phyloP scores from a whole-genome alignment of 768 basidiomycete genomes.

The Boletus sp. region DNA sequence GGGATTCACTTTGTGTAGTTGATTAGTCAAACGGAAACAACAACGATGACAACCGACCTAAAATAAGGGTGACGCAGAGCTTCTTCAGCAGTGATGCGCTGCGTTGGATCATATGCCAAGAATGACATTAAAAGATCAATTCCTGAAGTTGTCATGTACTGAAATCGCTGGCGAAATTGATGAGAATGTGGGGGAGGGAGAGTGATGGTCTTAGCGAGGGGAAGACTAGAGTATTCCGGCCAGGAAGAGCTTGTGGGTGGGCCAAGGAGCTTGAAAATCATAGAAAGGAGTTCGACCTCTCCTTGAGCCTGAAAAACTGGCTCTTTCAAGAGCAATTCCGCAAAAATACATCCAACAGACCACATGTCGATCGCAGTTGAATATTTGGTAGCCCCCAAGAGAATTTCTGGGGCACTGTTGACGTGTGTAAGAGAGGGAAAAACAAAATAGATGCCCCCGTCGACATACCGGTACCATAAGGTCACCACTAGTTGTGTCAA shows the following conservation, averaged over 20 bases:
- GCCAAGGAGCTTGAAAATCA: slow-evolving; percentile 94
- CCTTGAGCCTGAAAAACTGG: slow-evolving; percentile 97
- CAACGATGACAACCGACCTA: slow-evolving; percentile 42
- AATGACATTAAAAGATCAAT: slow-evolving; percentile 79
- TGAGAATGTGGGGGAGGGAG: slow-evolving; percentile 71
- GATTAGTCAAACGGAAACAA: slow-evolving; percentile 1
- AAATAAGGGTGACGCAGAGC: slow-evolving; percentile 92
- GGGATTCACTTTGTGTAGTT: slow-evolving; percentile 66
- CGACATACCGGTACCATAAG: slow-evolving; percentile 90
- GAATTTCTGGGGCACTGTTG: slow-evolving; percentile 86
- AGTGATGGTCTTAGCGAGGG: slow-evolving; percentile 74
- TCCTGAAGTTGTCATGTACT: slow-evolving; percentile 77
- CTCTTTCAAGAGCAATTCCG: slow-evolving; percentile 90
- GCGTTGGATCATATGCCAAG: slow-evolving; percentile 85
- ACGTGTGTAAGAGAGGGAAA: slow-evolving; percentile 10
- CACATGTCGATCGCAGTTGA: slow-evolving; percentile 97
- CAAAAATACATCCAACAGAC: slow-evolving; percentile 99
- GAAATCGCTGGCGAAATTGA: slow-evolving; percentile 83
- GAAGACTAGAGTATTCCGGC: slow-evolving; percentile 80
- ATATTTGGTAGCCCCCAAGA: slow-evolving; percentile 90
- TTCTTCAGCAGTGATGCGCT: slow-evolving; percentile 84
- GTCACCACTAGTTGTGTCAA: slow-evolving; percentile 98
- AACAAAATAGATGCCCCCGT: slow-evolving; percentile 4
- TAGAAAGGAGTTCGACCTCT: slow-evolving; percentile 86
- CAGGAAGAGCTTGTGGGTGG: slow-evolving; percentile 85